A percentile compares a stretch with the other conserved stretches of the same genome.
phyloP scores from a whole-genome alignment of 768 basidiomycete species.

The Phlebiopsis gigantea region DNA sequence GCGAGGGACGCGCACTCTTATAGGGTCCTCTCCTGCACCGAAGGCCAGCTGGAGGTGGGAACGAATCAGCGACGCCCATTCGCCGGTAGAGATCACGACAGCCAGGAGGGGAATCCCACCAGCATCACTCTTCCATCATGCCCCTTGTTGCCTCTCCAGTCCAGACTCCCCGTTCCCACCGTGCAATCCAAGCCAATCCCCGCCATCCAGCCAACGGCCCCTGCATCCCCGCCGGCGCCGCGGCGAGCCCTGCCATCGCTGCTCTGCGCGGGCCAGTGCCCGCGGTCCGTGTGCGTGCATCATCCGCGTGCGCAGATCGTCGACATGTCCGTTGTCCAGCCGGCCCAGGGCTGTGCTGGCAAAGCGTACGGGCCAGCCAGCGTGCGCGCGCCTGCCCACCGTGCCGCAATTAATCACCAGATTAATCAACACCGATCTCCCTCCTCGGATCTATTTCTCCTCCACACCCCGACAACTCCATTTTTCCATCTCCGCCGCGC shows the following conservation, averaged over 20 bases:
- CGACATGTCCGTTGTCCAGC: background rate
- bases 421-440: slow-evolving; percentile 2
- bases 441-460: background rate
- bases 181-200: background rate
- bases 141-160: slow-evolving; percentile 5
- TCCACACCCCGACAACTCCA: background rate
- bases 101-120: slow-evolving; percentile 3
- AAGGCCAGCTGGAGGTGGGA: slow-evolving; percentile 2
- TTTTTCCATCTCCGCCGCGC: background rate
- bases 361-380: background rate
- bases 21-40: slow-evolving; percentile 3
- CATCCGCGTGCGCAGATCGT: background rate
- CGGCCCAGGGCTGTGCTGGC: background rate
- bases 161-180: slow-evolving; percentile 3
- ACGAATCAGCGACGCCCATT: slow-evolving; percentile 5
- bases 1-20: background rate
- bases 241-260: too few relatives aligned
- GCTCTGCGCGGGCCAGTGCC: background rate
- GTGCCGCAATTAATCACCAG: slow-evolving; percentile 4
- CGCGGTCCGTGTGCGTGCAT: background rate
- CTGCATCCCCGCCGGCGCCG: background rate
- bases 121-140: slow-evolving; percentile 2
- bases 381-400: background rate
- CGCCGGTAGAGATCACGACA: background rate
- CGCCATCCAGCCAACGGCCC: background rate